These are phyloP conservation scores for Euphorbia tirucalli DNA, from an alignment of 345 rosid species.

Conservation along the genomic window DNA sequence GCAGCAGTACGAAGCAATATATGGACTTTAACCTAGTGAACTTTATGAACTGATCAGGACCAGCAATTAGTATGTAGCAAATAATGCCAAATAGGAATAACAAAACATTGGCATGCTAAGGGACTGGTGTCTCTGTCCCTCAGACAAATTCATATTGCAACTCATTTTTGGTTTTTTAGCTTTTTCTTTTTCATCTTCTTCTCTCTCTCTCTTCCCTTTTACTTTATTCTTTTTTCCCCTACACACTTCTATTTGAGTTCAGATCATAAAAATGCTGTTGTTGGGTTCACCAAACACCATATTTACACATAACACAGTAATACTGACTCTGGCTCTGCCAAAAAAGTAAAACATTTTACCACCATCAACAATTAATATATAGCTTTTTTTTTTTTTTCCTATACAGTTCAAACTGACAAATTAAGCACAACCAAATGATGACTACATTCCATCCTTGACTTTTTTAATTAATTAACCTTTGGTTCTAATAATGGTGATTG, in stretches of 20 bases:
- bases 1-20: no score
- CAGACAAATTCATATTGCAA: constrained; percentile 13
- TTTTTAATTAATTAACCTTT: no score
- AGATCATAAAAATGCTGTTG: constrained; percentile 9
- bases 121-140: constrained; percentile 23
- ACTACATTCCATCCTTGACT: no score
- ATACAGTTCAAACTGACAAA: constrained; percentile 26
- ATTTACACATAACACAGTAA: neutral
- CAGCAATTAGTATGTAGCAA: no score
- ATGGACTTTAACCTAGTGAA: no score
- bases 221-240: constrained; percentile 28
- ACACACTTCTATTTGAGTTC: constrained; percentile 38
- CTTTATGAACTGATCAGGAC: no score
- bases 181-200: constrained; percentile 11
- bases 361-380: neutral
- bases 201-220: neutral
- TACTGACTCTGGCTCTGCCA: constrained; percentile 12
- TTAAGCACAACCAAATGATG: no score
- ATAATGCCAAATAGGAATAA: constrained; percentile 1
- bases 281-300: neutral
- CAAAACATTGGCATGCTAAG: constrained; percentile 13
- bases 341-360: constrained; percentile 9
- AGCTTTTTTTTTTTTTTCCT: constrained; percentile 2
- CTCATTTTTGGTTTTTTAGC: neutral
- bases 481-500: constrained; percentile 95